Evolutionary conservation across 257 asterid genomes (phyloP).

Genomic region (Gentiana dahurica): DNA sequence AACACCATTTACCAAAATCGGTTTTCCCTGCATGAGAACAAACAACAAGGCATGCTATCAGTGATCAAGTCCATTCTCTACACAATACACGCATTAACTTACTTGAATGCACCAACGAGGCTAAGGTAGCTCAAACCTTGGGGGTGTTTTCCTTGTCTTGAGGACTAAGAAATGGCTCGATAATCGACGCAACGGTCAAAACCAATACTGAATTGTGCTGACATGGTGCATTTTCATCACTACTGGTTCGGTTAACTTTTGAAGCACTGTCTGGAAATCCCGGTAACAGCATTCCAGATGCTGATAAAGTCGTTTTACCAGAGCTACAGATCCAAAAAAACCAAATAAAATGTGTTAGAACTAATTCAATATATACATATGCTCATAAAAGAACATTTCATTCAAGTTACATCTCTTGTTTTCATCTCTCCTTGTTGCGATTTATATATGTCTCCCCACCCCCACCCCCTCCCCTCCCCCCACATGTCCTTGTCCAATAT

Average conservation of each 20-base stretch:
- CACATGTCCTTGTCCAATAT: no score
- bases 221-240: conserved; percentile 13
- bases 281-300: conserved; percentile 83
- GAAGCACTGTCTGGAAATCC: conserved; percentile 26
- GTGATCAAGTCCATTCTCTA: not conserved
- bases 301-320: conserved; percentile 87
- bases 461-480: no score
- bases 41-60: not conserved
- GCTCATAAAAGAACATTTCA: no score
- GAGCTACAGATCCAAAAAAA: conserved; percentile 34
- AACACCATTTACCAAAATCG: conserved; percentile 55
- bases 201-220: conserved; percentile 33
- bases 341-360: conserved; percentile 1
- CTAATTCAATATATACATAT: not conserved
- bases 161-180: conserved; percentile 64
- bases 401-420: no score
- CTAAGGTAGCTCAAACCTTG: conserved; percentile 30
- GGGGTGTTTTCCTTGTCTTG: conserved; percentile 26
- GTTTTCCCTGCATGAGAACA: conserved; percentile 47
- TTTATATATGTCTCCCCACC: no score
- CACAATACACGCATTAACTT: not conserved
- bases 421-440: no score
- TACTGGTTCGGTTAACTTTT: conserved; percentile 11
- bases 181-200: conserved; percentile 78
- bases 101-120: not conserved